Evolutionary conservation across 768 basidiomycete species (phyloP).

Genomic region (Leccinum variicolor): DNA sequence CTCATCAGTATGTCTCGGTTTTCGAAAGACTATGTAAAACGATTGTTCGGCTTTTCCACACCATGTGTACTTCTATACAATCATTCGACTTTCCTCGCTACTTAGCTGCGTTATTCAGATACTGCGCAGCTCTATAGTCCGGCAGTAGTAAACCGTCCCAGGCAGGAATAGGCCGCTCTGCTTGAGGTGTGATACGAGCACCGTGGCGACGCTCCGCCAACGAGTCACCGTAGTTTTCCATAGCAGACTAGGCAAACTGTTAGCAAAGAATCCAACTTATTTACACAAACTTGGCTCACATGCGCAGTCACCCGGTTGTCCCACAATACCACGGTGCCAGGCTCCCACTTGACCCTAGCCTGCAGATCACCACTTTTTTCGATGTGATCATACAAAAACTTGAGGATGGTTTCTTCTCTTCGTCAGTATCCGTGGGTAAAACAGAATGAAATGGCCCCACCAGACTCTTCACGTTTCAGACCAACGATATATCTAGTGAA

Average conservation of each 20-base stretch:
- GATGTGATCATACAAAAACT: conserved; percentile 71
- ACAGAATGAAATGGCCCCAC: conserved; percentile 35
- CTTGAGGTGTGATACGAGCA: conserved; percentile 77
- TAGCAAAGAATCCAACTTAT: background rate
- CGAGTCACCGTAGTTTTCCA: conserved; percentile 64
- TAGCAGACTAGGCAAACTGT: conserved; percentile 51
- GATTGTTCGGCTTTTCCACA: too few species aligned
- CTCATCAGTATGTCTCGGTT: too few species aligned
- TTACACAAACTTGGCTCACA: conserved; percentile 37
- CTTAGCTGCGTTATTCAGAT: too few species aligned
- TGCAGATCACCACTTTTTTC: conserved; percentile 79
- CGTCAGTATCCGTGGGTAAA: background rate
- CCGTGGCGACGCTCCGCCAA: conserved; percentile 68
- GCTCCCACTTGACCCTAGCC: conserved; percentile 72
- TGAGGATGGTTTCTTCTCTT: conserved; percentile 54
- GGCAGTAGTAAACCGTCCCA: conserved; percentile 45
- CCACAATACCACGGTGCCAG: conserved; percentile 78
- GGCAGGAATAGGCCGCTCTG: conserved; percentile 71
- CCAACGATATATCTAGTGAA: conserved; percentile 84
- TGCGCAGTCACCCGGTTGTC: conserved; percentile 75
- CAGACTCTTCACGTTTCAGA: conserved; percentile 79
- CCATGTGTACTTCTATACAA: background rate
- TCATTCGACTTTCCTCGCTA: background rate
- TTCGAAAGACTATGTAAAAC: too few species aligned
- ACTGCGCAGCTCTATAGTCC: background rate